phyloP scores from a whole-genome alignment of 2,329 filamentous ascomycete genomes.

The Alternaria dauci region DNA sequence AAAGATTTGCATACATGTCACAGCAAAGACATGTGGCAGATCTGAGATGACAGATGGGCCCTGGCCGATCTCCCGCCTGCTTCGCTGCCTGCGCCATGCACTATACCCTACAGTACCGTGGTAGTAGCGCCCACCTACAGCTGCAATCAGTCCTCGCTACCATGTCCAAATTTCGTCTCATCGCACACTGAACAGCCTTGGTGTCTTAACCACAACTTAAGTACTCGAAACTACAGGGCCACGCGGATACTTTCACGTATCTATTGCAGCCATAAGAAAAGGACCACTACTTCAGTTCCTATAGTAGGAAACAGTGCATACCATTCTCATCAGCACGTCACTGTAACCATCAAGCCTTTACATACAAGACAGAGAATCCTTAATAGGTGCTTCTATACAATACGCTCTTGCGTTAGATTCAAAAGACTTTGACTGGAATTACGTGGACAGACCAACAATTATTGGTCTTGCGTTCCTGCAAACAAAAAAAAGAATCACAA shows the following conservation, averaged over 20 bases:
- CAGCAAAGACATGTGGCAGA: conserved; percentile 2
- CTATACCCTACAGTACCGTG: not conserved
- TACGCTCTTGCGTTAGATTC: no score
- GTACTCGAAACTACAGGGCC: not conserved
- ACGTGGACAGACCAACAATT: no score
- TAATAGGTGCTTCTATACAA: no score
- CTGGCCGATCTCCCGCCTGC: conserved; percentile 9
- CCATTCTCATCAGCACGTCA: no score
- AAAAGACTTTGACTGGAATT: no score
- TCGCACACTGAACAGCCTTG: not conserved
- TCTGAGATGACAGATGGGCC: conserved; percentile 6
- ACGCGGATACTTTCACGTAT: not conserved
- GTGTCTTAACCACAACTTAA: not conserved
- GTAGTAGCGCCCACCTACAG: conserved; percentile 3
- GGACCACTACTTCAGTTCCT: no score
- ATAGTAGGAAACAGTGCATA: not conserved
- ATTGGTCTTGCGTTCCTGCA: no score
- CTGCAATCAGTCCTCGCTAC: conserved; percentile 2
- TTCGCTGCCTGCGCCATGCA: conserved; percentile 1
- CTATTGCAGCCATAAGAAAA: not conserved
- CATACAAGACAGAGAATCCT: no score
- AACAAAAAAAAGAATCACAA: no score
- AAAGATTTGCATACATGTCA: not conserved
- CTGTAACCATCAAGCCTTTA: no score
- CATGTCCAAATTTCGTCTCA: not conserved